Evolutionary conservation across 2,329 filamentous ascomycete species (phyloP).

Genomic region (Claviceps maximensis): DNA sequence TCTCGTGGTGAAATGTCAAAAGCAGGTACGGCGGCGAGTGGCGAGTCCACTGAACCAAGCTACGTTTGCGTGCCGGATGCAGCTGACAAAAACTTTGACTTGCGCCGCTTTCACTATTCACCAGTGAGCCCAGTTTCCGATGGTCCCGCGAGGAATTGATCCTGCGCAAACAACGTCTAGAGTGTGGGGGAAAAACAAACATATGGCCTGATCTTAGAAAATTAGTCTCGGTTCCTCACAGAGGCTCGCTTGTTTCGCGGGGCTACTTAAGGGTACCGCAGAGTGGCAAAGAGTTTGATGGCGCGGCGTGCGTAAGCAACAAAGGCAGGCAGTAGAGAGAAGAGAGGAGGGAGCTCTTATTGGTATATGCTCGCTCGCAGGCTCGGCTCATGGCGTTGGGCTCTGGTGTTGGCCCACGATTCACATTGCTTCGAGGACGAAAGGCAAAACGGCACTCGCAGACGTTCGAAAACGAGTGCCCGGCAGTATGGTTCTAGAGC

Average conservation of each 20-base stretch:
- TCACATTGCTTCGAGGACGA: no score
- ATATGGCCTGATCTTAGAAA: neutral
- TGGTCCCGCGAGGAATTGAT: neutral
- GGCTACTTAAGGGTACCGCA: neutral
- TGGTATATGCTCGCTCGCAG: no score
- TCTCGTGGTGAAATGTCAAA: neutral
- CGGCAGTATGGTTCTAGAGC: no score
- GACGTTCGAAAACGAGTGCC: no score
- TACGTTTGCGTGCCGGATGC: neutral
- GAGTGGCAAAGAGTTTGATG: no score
- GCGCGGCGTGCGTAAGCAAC: neutral
- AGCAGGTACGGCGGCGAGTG: neutral
- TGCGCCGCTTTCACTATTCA: neutral
- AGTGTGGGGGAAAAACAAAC: neutral
- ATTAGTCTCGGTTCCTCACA: no score
- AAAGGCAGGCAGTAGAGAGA: neutral
- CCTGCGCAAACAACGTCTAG: neutral
- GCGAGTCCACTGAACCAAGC: neutral
- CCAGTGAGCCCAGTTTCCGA: neutral
- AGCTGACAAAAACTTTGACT: neutral
- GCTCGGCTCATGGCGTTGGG: no score
- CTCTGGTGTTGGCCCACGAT: no score
- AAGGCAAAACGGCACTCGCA: no score
- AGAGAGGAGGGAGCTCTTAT: neutral
- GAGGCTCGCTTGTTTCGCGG: no score